These are phyloP conservation scores for Tulasnella sp. DNA, from an alignment of 768 basidiomycete genomes.

Conservation along the genomic window DNA sequence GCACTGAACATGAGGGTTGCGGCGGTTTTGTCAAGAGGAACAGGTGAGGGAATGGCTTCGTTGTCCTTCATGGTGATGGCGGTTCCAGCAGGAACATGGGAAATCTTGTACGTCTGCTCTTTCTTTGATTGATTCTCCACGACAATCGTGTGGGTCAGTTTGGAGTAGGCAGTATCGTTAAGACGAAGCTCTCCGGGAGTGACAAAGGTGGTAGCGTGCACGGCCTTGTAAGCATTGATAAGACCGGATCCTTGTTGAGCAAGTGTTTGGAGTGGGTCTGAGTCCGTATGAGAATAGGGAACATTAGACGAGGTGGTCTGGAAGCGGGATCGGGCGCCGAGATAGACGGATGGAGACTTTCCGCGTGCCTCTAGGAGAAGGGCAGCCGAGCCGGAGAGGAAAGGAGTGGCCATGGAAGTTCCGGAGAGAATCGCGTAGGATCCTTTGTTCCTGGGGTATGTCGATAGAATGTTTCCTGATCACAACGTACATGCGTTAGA, in stretches of 20 bases:
- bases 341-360: conserved; percentile 7
- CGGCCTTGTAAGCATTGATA: conserved; percentile 45
- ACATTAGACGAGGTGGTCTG: conserved; percentile 38
- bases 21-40: conserved; percentile 52
- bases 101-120: conserved; percentile 52
- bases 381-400: conserved; percentile 37
- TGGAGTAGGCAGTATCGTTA: conserved; percentile 46
- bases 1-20: conserved; percentile 55
- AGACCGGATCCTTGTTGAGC: conserved; percentile 39
- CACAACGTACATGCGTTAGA: not conserved
- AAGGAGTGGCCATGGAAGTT: conserved; percentile 38
- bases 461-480: conserved; percentile 37
- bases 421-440: conserved; percentile 32
- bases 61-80: conserved; percentile 52
- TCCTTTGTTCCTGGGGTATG: conserved; percentile 36
- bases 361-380: conserved; percentile 38
- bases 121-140: conserved; percentile 56
- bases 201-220: conserved; percentile 43
- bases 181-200: conserved; percentile 45
- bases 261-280: conserved; percentile 36
- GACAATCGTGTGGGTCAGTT: conserved; percentile 38
- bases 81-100: conserved; percentile 62
- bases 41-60: conserved; percentile 54
- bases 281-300: conserved; percentile 32
- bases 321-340: conserved; percentile 28